A percentile compares a stretch with the other conserved stretches of the same genome.
phyloP scores from a whole-genome alignment of 2,329 filamentous ascomycete genomes.

The Cladobotryum mycophilum region DNA sequence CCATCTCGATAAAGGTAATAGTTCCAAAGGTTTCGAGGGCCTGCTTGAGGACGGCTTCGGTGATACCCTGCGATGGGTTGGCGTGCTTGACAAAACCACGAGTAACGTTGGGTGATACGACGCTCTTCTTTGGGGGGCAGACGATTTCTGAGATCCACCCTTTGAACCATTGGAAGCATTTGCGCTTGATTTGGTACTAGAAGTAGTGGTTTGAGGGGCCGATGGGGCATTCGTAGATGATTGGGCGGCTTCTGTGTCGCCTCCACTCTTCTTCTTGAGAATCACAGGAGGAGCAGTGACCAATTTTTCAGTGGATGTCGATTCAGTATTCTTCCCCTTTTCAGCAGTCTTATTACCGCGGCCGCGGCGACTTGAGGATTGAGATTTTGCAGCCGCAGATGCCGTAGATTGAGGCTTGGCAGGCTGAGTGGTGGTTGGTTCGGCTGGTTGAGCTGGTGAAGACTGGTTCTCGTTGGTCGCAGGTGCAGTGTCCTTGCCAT shows the following conservation, averaged over 20 bases:
- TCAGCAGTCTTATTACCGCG: slow-evolving; percentile 34
- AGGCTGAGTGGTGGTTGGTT: slow-evolving; percentile 14
- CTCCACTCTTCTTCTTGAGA: slow-evolving; percentile 33
- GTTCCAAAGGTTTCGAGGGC: slow-evolving; percentile 68
- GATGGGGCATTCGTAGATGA: slow-evolving; percentile 11
- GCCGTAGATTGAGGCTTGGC: slow-evolving; percentile 19
- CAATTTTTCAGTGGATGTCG: slow-evolving; percentile 20
- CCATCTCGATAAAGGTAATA: slow-evolving; percentile 79
- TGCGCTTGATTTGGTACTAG: slow-evolving; percentile 10
- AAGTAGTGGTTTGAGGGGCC: slow-evolving; percentile 21
- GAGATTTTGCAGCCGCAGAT: slow-evolving; percentile 21
- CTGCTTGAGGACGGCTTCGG: slow-evolving; percentile 69
- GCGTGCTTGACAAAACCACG: slow-evolving; percentile 76
- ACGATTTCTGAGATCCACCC: slow-evolving; percentile 19
- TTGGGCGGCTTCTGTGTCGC: slow-evolving; percentile 16
- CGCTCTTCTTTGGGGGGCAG: slow-evolving; percentile 26
- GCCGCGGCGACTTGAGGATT: slow-evolving; percentile 23
- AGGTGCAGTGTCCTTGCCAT: slow-evolving; percentile 28
- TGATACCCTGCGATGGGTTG: slow-evolving; percentile 87
- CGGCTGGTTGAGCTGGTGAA: slow-evolving; percentile 16
- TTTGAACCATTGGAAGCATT: slow-evolving; percentile 14
- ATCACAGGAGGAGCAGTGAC: slow-evolving; percentile 31
- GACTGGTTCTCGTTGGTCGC: slow-evolving; percentile 9
- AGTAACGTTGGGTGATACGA: slow-evolving; percentile 39
- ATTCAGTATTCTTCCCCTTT: slow-evolving; percentile 33